Conservation (phyloP, 441 rosid genomes). For the Rhodomyrtus psidioides region DNA sequence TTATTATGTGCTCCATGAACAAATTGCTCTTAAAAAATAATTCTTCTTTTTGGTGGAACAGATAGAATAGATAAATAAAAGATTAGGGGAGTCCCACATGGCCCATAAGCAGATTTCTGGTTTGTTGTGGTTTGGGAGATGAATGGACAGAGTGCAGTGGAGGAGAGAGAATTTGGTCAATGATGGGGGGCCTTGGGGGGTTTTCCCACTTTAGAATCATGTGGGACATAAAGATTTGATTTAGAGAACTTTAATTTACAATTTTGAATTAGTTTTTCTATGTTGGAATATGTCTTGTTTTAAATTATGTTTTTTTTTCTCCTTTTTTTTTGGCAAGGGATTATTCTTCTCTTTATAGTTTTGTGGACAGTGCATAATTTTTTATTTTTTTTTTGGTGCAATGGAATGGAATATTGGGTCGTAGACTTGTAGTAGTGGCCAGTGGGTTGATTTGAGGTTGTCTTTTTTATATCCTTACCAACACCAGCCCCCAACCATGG, state of each 20-base stretch:
- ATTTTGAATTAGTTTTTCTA: not conserved
- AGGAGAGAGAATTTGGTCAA: not conserved
- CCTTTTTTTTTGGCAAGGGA: not conserved
- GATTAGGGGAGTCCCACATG: not conserved
- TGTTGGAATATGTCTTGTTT: not conserved
- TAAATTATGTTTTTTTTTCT: not conserved
- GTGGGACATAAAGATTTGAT: not conserved
- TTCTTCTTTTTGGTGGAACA: not conserved
- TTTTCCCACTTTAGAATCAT: not conserved
- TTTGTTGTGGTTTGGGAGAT: not conserved
- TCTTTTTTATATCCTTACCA: not conserved
- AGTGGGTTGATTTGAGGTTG: not conserved
- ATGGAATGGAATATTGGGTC: not conserved
- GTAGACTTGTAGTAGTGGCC: not conserved
- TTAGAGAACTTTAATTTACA: not conserved
- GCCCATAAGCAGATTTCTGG: not conserved
- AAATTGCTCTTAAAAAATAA: too few species aligned
- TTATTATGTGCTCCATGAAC: too few species aligned
- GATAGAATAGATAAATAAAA: not conserved
- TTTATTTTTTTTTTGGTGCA: not conserved
- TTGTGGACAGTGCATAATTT: not conserved
- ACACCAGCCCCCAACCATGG: not conserved
- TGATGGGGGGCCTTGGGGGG: not conserved
- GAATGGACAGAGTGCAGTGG: not conserved
- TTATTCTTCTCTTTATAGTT: not conserved